phyloP scores from a whole-genome alignment of 2,329 filamentous ascomycete species.

The Ophiostoma quercus region DNA sequence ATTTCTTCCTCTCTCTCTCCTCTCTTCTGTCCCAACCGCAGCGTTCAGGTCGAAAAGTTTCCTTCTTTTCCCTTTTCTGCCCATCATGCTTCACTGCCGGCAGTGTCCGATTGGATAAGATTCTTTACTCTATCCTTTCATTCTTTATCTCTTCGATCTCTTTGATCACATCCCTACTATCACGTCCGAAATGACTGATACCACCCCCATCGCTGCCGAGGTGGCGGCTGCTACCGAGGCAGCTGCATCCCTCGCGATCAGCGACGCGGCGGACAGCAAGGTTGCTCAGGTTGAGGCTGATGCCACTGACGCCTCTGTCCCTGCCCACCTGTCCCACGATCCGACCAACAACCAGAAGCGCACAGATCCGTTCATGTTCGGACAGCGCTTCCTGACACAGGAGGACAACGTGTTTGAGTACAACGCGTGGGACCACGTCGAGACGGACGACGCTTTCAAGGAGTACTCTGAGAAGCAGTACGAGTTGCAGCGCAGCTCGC shows the following conservation, averaged over 20 bases:
- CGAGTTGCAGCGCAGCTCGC: conserved; percentile 73
- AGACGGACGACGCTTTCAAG: conserved; percentile 82
- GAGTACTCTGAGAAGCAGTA: conserved; percentile 82
- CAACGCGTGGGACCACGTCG: conserved; percentile 98
- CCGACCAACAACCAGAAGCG: conserved; percentile 73
- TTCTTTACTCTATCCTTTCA: neutral
- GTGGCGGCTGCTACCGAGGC: conserved; percentile 20
- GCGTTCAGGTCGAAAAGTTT: neutral
- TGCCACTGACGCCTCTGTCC: conserved; percentile 31
- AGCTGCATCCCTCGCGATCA: conserved; percentile 24
- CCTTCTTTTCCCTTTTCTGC: conserved; percentile 15
- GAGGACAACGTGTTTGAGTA: conserved; percentile 91
- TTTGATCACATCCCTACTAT: neutral
- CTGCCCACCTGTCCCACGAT: conserved; percentile 65
- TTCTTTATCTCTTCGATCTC: conserved; percentile 9
- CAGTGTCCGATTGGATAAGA: conserved; percentile 24
- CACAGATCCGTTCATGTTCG: conserved; percentile 91
- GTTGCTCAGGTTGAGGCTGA: neutral
- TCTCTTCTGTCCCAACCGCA: conserved; percentile 6
- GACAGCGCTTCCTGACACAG: conserved; percentile 76
- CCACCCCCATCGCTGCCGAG: conserved; percentile 10
- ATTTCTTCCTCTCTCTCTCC: conserved; percentile 17
- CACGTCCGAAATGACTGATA: conserved; percentile 22
- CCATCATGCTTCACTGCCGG: conserved; percentile 25
- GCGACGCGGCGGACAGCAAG: conserved; percentile 15